Percentiles rank a stretch among this genome's conserved stretches.
These are phyloP conservation scores for Metarhizium album DNA, from an alignment of 2,329 filamentous ascomycete species.

Conservation along the genomic window DNA sequence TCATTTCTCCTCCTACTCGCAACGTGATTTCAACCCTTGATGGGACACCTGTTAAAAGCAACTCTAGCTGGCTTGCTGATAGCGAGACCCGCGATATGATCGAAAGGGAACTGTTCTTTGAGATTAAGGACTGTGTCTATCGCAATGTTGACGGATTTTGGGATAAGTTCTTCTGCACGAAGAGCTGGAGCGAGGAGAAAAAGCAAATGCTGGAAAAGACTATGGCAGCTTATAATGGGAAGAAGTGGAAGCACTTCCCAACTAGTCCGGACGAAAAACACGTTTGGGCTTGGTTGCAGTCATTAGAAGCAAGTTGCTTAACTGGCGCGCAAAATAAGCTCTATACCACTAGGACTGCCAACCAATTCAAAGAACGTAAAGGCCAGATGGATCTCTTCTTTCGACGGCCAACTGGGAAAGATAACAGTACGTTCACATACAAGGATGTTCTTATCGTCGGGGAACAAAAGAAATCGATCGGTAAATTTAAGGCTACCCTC, in stretches of 20 bases:
- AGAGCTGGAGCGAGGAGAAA: constrained; percentile 7
- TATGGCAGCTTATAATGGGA: constrained; percentile 7
- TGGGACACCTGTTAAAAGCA: constrained; percentile 7
- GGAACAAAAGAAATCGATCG: constrained; percentile 11
- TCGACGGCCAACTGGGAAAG: constrained; percentile 2
- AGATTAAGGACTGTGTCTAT: constrained; percentile 9
- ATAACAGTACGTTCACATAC: constrained; percentile 6
- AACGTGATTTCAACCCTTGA: too few species aligned
- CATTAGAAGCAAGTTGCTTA: constrained; percentile 7
- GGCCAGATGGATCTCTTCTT: constrained; percentile 13
- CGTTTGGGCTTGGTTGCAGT: constrained; percentile 2
- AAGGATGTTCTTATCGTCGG: constrained; percentile 13
- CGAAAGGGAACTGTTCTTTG: constrained; percentile 6
- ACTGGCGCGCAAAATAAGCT: constrained; percentile 9
- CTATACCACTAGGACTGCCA: constrained; percentile 10
- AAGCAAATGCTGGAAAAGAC: constrained; percentile 3
- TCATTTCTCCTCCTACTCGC: background rate
- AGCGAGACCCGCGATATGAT: constrained; percentile 6
- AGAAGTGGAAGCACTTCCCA: constrained; percentile 10
- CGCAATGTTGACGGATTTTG: constrained; percentile 10
- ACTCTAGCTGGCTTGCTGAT: constrained; percentile 6
- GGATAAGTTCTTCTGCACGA: constrained; percentile 9
- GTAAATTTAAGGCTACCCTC: constrained; percentile 10
- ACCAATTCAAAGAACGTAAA: constrained; percentile 6
- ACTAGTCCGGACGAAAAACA: constrained; percentile 5